These are phyloP conservation scores for Hysterangium stoloniferum DNA, from an alignment of 768 basidiomycete species.

Conservation along the genomic window DNA sequence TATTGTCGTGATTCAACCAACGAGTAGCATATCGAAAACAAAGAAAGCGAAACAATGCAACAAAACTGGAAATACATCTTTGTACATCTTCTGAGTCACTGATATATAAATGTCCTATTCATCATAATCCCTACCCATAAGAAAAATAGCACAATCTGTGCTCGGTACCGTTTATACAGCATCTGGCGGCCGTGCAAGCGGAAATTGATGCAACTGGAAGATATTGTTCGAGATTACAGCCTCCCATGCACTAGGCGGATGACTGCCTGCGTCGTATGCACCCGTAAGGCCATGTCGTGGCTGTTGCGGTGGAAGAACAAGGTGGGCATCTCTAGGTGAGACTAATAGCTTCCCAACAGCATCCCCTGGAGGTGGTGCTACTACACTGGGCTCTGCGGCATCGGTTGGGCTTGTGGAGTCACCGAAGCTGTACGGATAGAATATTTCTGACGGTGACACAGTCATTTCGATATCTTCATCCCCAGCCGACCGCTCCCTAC, in stretches of 20 bases:
- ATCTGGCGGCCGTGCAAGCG: too few species aligned
- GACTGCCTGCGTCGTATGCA: neutral
- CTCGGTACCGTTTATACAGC: neutral
- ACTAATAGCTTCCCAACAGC: neutral
- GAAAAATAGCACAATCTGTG: neutral
- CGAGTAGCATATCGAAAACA: too few species aligned
- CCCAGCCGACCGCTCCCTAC: neutral
- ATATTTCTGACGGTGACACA: neutral
- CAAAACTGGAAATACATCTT: too few species aligned
- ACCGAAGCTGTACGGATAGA: conserved; percentile 4
- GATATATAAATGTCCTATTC: too few species aligned
- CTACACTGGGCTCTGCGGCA: neutral
- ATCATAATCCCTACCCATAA: too few species aligned
- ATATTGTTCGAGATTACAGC: neutral
- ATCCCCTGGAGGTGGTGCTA: neutral
- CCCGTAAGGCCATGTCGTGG: neutral
- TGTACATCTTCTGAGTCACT: too few species aligned
- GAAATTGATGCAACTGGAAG: too few species aligned
- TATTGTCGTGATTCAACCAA: too few species aligned
- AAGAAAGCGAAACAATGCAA: too few species aligned
- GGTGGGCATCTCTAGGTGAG: neutral
- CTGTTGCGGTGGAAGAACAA: neutral
- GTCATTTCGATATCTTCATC: conserved; percentile 3
- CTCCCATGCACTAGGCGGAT: neutral
- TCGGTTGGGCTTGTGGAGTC: neutral